Base-by-base conservation (phyloP, 805 yeast genomes). In the Kodamaea restingae region DNA sequence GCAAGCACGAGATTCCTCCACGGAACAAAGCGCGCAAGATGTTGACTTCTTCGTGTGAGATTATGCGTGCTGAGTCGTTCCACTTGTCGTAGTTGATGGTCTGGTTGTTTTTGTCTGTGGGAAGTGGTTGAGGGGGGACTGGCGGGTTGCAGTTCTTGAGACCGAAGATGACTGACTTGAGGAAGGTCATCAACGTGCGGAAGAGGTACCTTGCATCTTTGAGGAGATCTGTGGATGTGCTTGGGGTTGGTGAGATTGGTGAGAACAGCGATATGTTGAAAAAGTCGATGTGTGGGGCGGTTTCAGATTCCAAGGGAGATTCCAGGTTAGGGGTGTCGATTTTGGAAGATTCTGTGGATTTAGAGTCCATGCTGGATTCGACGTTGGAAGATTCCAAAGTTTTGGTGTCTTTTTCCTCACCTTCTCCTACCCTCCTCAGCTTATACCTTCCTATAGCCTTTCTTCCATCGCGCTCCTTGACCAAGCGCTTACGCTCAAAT, bases 71-170 rank as follows among this genome's bases (percentile, higher is more conserved):
- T 14, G 83, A 75, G 42, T 86, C 93, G 44, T 84, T 81, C 97
- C 97, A 91, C 47, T 67, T 68, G 38, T 67, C 74, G 46, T 66
- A 63, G 39, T 67, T 65, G 12, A 65, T 66, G 10, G 52, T 44
- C 43, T 64, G 70, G 2, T 67, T 59, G 31, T 52, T 60, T 38
- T 58, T 63, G 40, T 66, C 72, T 5, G 60, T 53, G 27, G 58
- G 56, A 6, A 64, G 50, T 9, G 73, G 71, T 42, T 65, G 73
- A 5, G 71, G 70, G 4, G 73, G 73, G 1, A 63, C 68, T 1
- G 91, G 84, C 1, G 96, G 95, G 54, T 90, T 91, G 56, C 95
- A 88, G 38, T 81, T 80, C 55, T 88, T 88, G 48, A 95, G 68
- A 3, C 95, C 96, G 60, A 82, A 86, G 52, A 91, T 84, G 31